A percentile compares a stretch with the other conserved stretches of the same genome.
phyloP scores from a whole-genome alignment of 371 early-diverging fungal genomes.

The Cokeromyces recurvatus region DNA sequence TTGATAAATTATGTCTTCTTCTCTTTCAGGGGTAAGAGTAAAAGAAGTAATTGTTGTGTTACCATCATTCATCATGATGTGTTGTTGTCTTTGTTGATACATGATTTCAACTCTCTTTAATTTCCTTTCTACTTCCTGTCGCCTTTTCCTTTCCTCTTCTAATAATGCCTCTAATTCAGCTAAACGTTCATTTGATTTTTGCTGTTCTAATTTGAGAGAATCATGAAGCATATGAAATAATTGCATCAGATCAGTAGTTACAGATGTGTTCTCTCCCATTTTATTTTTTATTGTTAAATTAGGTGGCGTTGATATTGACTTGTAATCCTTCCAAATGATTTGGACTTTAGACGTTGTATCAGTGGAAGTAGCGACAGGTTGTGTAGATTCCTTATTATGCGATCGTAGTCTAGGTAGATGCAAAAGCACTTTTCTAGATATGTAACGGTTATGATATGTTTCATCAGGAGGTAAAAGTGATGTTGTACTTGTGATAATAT shows the following conservation, averaged over 20 bases:
- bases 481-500: slow-evolving; percentile 9
- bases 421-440: slow-evolving; percentile 22
- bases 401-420: no score
- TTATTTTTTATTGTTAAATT: slow-evolving; percentile 3
- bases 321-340: slow-evolving; percentile 18
- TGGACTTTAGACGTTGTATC: slow-evolving; percentile 7
- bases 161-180: slow-evolving; percentile 18
- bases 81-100: no score
- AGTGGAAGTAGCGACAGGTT: background rate
- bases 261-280: slow-evolving; percentile 8
- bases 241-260: slow-evolving; percentile 18
- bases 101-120: background rate
- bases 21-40: no score
- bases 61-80: no score
- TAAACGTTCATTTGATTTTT: slow-evolving; percentile 18
- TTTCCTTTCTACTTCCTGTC: slow-evolving; percentile 12
- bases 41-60: no score
- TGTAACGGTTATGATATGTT: slow-evolving; percentile 24
- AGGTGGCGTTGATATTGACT: slow-evolving; percentile 1
- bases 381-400: no score
- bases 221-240: slow-evolving; percentile 24
- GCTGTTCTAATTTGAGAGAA: slow-evolving; percentile 21
- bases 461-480: slow-evolving; percentile 27
- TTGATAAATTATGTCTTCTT: no score
- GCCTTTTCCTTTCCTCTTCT: slow-evolving; percentile 20